Evolutionary conservation across 1,139 yeast genomes (phyloP).

Genomic region (Suhomyces chickasaworum): DNA sequence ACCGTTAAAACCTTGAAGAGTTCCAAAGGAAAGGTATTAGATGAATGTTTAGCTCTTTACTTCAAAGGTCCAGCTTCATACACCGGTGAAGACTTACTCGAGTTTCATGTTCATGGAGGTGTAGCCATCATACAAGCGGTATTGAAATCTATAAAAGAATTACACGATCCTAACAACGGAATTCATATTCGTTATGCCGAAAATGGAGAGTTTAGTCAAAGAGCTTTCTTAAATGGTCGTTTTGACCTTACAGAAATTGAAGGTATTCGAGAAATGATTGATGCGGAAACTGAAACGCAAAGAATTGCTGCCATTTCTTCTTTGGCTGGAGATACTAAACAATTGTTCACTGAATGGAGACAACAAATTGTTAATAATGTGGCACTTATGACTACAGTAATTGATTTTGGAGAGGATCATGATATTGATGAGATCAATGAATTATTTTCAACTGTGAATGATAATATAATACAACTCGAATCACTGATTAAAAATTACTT

Average conservation of each 20-base stretch:
- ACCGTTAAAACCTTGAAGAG: constrained; percentile 55
- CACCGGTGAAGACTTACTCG: constrained; percentile 91
- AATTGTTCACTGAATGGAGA: constrained; percentile 67
- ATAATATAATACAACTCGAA: constrained; percentile 42
- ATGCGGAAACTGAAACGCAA: constrained; percentile 93
- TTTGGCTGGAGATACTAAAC: constrained; percentile 66
- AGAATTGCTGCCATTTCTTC: constrained; percentile 73
- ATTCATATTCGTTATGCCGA: constrained; percentile 75
- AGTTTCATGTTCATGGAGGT: constrained; percentile 92
- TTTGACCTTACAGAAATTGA: constrained; percentile 81
- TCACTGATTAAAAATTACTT: constrained; percentile 52
- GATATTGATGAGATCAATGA: constrained; percentile 65
- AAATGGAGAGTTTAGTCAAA: constrained; percentile 85
- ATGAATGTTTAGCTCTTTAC: constrained; percentile 71
- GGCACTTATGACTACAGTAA: constrained; percentile 81
- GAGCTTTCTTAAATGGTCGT: constrained; percentile 77
- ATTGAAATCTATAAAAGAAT: constrained; percentile 56
- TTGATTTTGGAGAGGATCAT: constrained; percentile 96
- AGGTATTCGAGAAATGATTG: constrained; percentile 84
- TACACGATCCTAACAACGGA: constrained; percentile 47
- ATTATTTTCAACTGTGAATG: constrained; percentile 53
- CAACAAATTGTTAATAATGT: constrained; percentile 60
- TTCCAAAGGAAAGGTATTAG: constrained; percentile 53
- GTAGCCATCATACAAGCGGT: constrained; percentile 78
- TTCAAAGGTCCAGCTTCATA: constrained; percentile 80